Evolutionary conservation across 768 basidiomycete genomes (phyloP).

Genomic region (Auriculariales sp.): DNA sequence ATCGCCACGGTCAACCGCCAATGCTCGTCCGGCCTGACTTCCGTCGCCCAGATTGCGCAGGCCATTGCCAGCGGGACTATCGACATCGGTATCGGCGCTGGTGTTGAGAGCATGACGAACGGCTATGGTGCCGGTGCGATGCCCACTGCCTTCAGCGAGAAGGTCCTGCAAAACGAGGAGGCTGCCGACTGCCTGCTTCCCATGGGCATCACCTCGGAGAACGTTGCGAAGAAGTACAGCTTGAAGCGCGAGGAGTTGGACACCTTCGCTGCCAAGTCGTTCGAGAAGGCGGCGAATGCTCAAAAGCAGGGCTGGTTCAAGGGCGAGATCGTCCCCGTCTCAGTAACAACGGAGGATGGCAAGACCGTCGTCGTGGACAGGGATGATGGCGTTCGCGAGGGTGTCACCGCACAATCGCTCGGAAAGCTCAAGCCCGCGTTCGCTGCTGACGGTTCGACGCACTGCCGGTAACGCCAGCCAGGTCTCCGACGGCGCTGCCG

Average conservation of each 20-base stretch:
- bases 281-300: slow-evolving; percentile 71
- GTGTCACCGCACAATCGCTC: slow-evolving; percentile 66
- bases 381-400: slow-evolving; percentile 80
- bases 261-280: slow-evolving; percentile 67
- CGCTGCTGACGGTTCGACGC: slow-evolving; percentile 56
- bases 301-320: slow-evolving; percentile 72
- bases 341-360: slow-evolving; percentile 54
- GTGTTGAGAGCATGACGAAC: slow-evolving; percentile 82
- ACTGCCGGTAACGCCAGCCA: slow-evolving; percentile 71
- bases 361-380: slow-evolving; percentile 52
- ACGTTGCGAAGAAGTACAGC: slow-evolving; percentile 64
- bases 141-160: slow-evolving; percentile 46
- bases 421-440: slow-evolving; percentile 81
- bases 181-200: slow-evolving; percentile 73
- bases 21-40: slow-evolving; percentile 77
- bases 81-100: slow-evolving; percentile 80
- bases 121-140: slow-evolving; percentile 49
- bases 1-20: slow-evolving; percentile 82
- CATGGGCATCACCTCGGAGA: slow-evolving; percentile 93
- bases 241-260: slow-evolving; percentile 71
- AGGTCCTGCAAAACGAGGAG: slow-evolving; percentile 48
- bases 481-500: slow-evolving; percentile 85
- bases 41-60: slow-evolving; percentile 70
- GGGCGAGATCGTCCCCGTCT: slow-evolving; percentile 73
- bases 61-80: slow-evolving; percentile 69